Evolutionary conservation across 2,329 filamentous ascomycete genomes (phyloP).

Genomic region (Colletotrichum sp.): DNA sequence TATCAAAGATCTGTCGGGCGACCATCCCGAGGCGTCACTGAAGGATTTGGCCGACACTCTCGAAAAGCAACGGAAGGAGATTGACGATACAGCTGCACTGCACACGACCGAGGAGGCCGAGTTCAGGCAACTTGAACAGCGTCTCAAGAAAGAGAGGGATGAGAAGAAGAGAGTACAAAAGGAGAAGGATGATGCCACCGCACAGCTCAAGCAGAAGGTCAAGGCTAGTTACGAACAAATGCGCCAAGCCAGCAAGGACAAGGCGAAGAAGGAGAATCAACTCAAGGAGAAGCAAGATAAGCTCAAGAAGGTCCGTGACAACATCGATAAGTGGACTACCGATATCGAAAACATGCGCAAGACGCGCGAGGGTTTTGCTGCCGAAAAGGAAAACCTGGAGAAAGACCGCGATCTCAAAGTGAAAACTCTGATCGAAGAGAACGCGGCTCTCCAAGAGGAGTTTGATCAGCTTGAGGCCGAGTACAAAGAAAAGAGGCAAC

Average conservation of each 20-base stretch:
- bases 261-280: conserved; percentile 76
- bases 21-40: conserved; percentile 69
- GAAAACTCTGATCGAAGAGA: conserved; percentile 58
- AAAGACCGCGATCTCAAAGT: conserved; percentile 57
- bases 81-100: conserved; percentile 76
- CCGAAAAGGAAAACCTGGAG: conserved; percentile 56
- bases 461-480: conserved; percentile 72
- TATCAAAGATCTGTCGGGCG: conserved; percentile 45
- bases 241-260: conserved; percentile 79
- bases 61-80: conserved; percentile 80
- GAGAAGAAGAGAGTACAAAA: conserved; percentile 78
- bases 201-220: conserved; percentile 82
- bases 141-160: conserved; percentile 79
- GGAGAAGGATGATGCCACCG: conserved; percentile 90
- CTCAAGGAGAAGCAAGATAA: conserved; percentile 74
- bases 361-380: conserved; percentile 58
- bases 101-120: conserved; percentile 77
- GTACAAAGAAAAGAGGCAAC: conserved; percentile 62
- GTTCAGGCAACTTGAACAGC: conserved; percentile 66
- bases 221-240: conserved; percentile 82
- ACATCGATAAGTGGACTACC: conserved; percentile 71
- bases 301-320: conserved; percentile 72
- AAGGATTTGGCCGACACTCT: conserved; percentile 83
- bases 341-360: conserved; percentile 64
- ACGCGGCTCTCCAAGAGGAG: conserved; percentile 68